Evolutionary conservation across 2,329 filamentous ascomycete genomes (phyloP), one percentile per base, ranked within the genome.

Genomic region (Nigrospora oryzae): DNA sequence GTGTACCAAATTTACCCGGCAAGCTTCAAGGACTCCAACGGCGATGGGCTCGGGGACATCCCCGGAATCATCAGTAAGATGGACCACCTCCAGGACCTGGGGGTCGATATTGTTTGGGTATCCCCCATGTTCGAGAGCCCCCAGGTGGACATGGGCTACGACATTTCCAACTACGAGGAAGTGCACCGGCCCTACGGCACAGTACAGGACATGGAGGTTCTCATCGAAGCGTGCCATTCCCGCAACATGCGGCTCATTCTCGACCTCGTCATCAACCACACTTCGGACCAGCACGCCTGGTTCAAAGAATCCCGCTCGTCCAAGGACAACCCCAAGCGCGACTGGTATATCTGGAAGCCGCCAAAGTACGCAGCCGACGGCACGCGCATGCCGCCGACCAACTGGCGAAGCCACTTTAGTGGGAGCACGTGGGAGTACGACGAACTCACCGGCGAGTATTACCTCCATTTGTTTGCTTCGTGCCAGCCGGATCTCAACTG

Each of bases 401-500:
- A 76, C 47, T 75, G 72, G 71, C 56, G 61, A 30, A 62, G 65
- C 0, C 69, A 70, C 48, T 74, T 72, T 53, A 70, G 63, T 1
- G 57, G 65, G 2, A 56, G 66, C 14, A 73, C 71, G 0, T 78
- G 74, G 74, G 67, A 68, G 12, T 77, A 67, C 57, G 74, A 77
- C 43, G 70, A 73, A 43, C 49, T 55, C 1, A 70, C 73, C 0
- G 60, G 69, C 34, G 69, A 78, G 46, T 79, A 77, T 48, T 78
- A 77, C 46, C 62, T 79, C 1, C 72, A 75, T 50, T 67, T 89
- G 1, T 90, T 85, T 57, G 76, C 78, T 1, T 69, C 75, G 0
- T 77, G 83, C 40, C 86, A 89, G 56, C 86, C 86, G 0, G 86
- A 89, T 51, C 68, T 90, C 15, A 89, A 89, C 56, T 89, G 84